Conservation (phyloP, 805 yeast species). For the Metahyphopichia silvanorum region DNA sequence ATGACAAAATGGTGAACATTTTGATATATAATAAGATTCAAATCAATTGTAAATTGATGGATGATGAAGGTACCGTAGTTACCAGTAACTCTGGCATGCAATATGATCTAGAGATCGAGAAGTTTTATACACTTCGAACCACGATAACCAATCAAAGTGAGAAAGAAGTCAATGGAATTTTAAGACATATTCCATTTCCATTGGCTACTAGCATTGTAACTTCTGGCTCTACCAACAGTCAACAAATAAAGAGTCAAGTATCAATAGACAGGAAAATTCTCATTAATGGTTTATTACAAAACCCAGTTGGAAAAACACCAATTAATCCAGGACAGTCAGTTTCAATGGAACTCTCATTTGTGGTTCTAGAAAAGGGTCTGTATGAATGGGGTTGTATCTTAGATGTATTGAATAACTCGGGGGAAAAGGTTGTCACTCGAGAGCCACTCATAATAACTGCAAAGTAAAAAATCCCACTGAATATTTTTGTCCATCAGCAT, state of each 20-base stretch:
- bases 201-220: constrained; percentile 5
- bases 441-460: constrained; percentile 32
- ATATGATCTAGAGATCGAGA: constrained; percentile 39
- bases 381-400: constrained; percentile 69
- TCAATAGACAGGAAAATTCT: constrained; percentile 55
- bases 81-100: constrained; percentile 21
- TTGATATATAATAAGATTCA: constrained; percentile 49
- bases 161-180: constrained; percentile 45
- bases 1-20: constrained; percentile 55
- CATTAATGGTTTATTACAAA: constrained; percentile 71
- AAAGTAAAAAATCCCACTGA: constrained; percentile 9
- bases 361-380: constrained; percentile 71
- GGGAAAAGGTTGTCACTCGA: constrained; percentile 18
- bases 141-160: constrained; percentile 47
- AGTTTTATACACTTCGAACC: constrained; percentile 50
- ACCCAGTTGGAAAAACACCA: constrained; percentile 36
- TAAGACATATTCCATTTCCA: constrained; percentile 57
- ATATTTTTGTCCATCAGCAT: background rate
- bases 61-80: constrained; percentile 8
- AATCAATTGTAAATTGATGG: constrained; percentile 30
- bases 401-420: constrained; percentile 20
- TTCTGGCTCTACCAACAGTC: constrained; percentile 5
- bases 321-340: constrained; percentile 41
- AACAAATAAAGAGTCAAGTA: constrained; percentile 22
- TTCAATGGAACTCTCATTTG: constrained; percentile 50